Evolutionary conservation across 1,139 yeast genomes (phyloP).

Genomic region (Nakaseomyces kungkrabaensis): DNA sequence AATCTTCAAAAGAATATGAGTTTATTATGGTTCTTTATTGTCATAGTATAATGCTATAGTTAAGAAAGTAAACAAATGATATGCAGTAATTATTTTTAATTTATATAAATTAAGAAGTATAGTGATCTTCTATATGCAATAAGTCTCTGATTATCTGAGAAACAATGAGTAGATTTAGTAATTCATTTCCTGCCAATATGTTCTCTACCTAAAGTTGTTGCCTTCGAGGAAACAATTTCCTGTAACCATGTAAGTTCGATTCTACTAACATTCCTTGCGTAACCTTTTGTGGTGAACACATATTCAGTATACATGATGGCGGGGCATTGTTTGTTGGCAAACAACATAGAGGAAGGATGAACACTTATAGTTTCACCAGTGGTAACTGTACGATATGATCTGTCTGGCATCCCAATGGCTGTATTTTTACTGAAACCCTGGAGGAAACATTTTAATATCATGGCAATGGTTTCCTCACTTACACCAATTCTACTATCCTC

Average conservation of each 20-base stretch:
- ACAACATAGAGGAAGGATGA: slow-evolving; percentile 86
- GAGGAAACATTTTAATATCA: slow-evolving; percentile 65
- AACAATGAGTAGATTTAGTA: no score
- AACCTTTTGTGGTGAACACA: slow-evolving; percentile 86
- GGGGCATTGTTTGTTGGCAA: slow-evolving; percentile 63
- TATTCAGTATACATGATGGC: slow-evolving; percentile 93
- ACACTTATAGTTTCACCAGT: slow-evolving; percentile 75
- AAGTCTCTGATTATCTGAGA: no score
- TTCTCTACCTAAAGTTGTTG: background rate
- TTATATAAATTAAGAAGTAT: no score
- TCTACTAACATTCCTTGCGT: slow-evolving; percentile 82
- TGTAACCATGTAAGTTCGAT: slow-evolving; percentile 80
- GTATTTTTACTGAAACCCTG: slow-evolving; percentile 77
- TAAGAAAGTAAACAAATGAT: no score
- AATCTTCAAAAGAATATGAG: no score
- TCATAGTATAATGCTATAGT: no score
- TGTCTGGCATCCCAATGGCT: slow-evolving; percentile 91
- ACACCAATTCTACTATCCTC: slow-evolving; percentile 10
- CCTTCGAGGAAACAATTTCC: slow-evolving; percentile 44
- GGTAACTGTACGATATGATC: slow-evolving; percentile 77
- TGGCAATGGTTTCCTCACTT: slow-evolving; percentile 38
- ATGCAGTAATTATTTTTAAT: no score
- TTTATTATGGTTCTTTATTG: no score
- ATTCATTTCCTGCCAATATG: background rate
- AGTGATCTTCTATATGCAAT: no score